Percentiles rank a stretch among this genome's conserved stretches.
These are phyloP conservation scores for Colletotrichum kahawae DNA, from an alignment of 2,329 filamentous ascomycete species.

Conservation along the genomic window DNA sequence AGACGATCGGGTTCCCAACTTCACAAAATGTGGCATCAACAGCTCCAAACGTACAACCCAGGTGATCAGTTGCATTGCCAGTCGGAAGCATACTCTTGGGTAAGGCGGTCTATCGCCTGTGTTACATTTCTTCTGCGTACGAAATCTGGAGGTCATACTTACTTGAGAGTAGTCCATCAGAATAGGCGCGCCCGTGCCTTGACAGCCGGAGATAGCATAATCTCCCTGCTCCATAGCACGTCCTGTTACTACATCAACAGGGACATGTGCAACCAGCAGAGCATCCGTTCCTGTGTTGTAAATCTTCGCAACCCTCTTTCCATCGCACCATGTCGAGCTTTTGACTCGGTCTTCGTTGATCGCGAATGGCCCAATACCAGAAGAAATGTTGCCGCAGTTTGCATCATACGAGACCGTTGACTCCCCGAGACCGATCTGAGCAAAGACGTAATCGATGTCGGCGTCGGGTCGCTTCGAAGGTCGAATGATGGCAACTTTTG, in stretches of 20 bases:
- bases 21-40: neutral
- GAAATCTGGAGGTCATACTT: neutral
- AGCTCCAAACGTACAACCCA: neutral
- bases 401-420: slow-evolving; percentile 58
- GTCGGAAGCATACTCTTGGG: neutral
- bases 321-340: neutral
- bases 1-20: neutral
- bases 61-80: neutral
- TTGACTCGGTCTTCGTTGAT: slow-evolving; percentile 52
- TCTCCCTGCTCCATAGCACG: neutral
- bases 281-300: neutral
- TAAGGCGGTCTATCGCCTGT: neutral
- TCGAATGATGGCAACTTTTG: slow-evolving; percentile 63
- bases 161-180: neutral
- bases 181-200: neutral
- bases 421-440: slow-evolving; percentile 59
- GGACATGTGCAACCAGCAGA: neutral
- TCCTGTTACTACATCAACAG: neutral
- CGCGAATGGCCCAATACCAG: slow-evolving; percentile 63
- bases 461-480: slow-evolving; percentile 43
- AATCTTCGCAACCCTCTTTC: neutral
- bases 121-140: neutral
- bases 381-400: slow-evolving; percentile 67
- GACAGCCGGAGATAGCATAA: neutral
- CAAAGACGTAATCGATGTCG: slow-evolving; percentile 66